Percentiles rank a stretch among this genome's conserved stretches.
phyloP scores from a whole-genome alignment of 2,329 filamentous ascomycete genomes.

The Penicillium oxalicum region DNA sequence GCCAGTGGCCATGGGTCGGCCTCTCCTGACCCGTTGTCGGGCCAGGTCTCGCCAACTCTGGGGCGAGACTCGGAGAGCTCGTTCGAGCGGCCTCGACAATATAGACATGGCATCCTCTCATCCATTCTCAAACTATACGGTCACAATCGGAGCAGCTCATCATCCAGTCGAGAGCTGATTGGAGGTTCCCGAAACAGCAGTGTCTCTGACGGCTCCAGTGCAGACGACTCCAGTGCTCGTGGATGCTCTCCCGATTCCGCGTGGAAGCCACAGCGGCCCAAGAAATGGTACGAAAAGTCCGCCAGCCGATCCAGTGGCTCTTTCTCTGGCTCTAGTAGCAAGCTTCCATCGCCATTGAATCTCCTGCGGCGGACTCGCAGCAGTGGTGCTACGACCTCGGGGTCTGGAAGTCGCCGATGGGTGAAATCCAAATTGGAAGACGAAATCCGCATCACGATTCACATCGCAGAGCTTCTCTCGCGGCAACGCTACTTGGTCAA shows the following conservation, averaged over 20 bases:
- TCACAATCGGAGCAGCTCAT: constrained; percentile 1
- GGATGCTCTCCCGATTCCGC: constrained; percentile 29
- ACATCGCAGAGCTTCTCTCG: constrained; percentile 64
- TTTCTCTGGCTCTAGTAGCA: constrained; percentile 26
- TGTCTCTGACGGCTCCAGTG: constrained; percentile 28
- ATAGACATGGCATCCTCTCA: constrained; percentile 66
- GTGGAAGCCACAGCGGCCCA: constrained; percentile 26
- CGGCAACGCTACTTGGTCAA: constrained; percentile 78
- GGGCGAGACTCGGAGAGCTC: constrained; percentile 53
- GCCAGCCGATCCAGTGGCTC: constrained; percentile 33
- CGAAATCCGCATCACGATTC: constrained; percentile 54
- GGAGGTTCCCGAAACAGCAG: constrained; percentile 28
- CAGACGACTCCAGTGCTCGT: constrained; percentile 27
- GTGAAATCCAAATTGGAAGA: constrained; percentile 31
- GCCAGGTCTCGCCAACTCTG: constrained; percentile 29
- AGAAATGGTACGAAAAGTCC: constrained; percentile 40
- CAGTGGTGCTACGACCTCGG: constrained; percentile 25
- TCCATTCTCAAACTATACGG: constrained; percentile 66
- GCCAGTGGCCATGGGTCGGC: constrained; percentile 29
- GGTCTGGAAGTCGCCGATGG: constrained; percentile 14
- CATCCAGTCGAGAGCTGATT: constrained; percentile 21
- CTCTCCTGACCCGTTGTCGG: constrained; percentile 29
- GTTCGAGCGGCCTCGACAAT: constrained; percentile 60
- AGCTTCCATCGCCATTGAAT: constrained; percentile 24
- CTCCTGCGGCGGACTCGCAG: constrained; percentile 34